These are phyloP conservation scores for Oenanthe sinensis DNA, from an alignment of 129 eudicot species.

Conservation along the genomic window DNA sequence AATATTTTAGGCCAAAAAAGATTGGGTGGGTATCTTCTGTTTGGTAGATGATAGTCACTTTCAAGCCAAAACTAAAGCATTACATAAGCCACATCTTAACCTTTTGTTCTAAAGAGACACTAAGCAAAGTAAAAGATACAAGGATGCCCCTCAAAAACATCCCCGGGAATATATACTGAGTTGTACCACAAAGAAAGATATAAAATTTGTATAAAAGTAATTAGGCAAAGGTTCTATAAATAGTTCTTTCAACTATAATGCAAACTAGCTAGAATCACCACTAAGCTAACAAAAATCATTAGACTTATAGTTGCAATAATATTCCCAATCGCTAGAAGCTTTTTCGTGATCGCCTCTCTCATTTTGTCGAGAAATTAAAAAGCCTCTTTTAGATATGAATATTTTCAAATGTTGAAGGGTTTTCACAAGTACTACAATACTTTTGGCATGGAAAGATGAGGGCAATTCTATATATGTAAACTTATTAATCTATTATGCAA, in stretches of 20 bases:
- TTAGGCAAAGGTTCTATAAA: slow-evolving; percentile 4
- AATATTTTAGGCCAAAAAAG: slow-evolving; percentile 8
- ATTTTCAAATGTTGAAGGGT: slow-evolving; percentile 2
- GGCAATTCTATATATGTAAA: no score
- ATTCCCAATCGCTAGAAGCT: slow-evolving; percentile 3
- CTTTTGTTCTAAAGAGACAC: slow-evolving; percentile 28
- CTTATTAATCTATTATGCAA: no score
- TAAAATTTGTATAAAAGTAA: slow-evolving; percentile 7
- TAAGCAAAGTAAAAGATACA: slow-evolving; percentile 11
- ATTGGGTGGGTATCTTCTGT: slow-evolving; percentile 32
- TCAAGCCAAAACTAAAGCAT: slow-evolving; percentile 17
- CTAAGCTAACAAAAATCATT: neutral
- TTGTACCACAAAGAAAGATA: slow-evolving; percentile 11
- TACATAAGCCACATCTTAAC: slow-evolving; percentile 21
- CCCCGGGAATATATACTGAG: slow-evolving; percentile 21
- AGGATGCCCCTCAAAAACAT: slow-evolving; percentile 15
- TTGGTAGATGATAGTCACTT: slow-evolving; percentile 13
- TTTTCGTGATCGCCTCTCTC: slow-evolving; percentile 17
- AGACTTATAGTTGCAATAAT: neutral
- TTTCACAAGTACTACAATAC: no score
- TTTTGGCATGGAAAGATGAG: no score
- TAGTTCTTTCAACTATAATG: neutral
- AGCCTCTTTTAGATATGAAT: neutral
- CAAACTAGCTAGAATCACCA: slow-evolving; percentile 9
- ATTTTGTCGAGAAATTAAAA: slow-evolving; percentile 4